These are phyloP conservation scores for Immersiella caudata DNA, from an alignment of 495 filamentous ascomycete genomes.

Conservation along the genomic window DNA sequence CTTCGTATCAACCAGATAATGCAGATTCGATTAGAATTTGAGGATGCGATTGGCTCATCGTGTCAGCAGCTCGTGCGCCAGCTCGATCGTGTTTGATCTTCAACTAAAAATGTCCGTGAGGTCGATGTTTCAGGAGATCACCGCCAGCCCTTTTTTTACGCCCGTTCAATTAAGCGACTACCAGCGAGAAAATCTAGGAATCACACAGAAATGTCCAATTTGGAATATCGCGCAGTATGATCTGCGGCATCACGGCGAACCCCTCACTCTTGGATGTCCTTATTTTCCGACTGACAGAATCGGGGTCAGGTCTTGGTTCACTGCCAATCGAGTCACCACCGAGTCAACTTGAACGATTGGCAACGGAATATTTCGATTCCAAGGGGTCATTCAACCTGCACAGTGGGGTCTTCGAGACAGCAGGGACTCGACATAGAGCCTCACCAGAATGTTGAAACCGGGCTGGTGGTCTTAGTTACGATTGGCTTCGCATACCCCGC, in stretches of 20 bases:
- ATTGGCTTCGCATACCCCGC: neutral
- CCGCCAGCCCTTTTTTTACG: neutral
- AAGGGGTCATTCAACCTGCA: too few relatives aligned
- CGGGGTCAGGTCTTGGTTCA: neutral
- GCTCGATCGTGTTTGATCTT: conserved; percentile 2
- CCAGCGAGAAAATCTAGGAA: neutral
- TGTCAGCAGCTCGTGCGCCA: neutral
- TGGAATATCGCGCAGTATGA: neutral
- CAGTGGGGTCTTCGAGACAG: neutral
- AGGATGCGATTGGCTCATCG: conserved; percentile 23
- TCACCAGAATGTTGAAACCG: neutral
- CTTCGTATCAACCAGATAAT: neutral
- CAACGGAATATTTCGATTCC: too few relatives aligned
- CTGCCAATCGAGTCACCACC: too few relatives aligned
- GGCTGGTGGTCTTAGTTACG: neutral
- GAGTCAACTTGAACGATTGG: too few relatives aligned
- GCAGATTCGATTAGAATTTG: neutral
- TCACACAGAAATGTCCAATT: conserved; percentile 18
- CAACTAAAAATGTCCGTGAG: neutral
- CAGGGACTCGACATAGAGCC: neutral
- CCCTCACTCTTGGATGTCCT: neutral
- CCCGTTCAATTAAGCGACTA: neutral
- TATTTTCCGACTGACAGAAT: neutral
- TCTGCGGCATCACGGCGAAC: neutral
- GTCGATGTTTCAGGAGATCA: conserved; percentile 17